Conservation (phyloP, 164 flowering plant species). For the Stephania yunnanensis region DNA sequence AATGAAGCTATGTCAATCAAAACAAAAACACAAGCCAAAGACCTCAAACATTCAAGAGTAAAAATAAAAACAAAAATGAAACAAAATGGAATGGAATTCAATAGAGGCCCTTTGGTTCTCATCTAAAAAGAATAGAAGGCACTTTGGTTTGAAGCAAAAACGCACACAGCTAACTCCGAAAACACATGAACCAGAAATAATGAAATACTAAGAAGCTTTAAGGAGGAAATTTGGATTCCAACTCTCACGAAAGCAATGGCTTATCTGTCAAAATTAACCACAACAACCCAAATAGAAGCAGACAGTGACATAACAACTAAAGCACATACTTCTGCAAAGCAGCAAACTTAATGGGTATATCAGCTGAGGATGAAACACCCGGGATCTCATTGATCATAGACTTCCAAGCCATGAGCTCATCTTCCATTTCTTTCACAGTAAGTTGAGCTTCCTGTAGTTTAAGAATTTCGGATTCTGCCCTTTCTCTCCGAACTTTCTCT, state of each 20-base stretch:
- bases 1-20: background rate
- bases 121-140: no score
- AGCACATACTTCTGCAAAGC: conserved; percentile 62
- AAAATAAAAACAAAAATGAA: background rate
- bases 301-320: conserved; percentile 4
- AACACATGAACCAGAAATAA: background rate
- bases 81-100: background rate
- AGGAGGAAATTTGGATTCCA: background rate
- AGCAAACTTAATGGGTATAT: conserved; percentile 57
- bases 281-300: background rate
- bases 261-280: background rate
- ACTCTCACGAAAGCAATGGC: background rate
- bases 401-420: conserved; percentile 78
- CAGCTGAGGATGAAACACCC: conserved; percentile 59
- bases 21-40: background rate
- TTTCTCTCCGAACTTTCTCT: conserved; percentile 66
- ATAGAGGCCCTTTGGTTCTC: background rate
- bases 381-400: conserved; percentile 56
- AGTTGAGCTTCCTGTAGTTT: conserved; percentile 52
- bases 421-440: conserved; percentile 52
- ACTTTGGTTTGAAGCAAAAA: background rate
- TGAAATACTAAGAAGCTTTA: background rate
- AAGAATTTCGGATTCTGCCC: conserved; percentile 64
- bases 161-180: background rate
- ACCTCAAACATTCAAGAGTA: background rate